Conservation (phyloP, 106 monocot species). For the Apostasia shenzhenica region DNA sequence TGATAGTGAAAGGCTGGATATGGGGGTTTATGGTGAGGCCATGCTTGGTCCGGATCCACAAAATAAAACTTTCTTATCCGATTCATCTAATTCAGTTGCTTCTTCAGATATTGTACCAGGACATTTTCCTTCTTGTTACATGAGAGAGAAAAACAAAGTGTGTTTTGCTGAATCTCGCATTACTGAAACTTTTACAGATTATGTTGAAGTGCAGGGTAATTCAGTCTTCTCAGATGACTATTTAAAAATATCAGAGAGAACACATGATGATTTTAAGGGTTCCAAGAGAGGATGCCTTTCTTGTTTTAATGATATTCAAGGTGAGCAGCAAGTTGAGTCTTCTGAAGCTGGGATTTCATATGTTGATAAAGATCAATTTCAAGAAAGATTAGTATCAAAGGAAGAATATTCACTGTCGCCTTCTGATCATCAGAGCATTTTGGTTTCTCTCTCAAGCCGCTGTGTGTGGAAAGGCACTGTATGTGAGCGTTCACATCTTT, state of each 20-base stretch:
- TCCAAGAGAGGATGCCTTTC: background rate
- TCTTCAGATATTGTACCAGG: background rate
- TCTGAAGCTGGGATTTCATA: conserved; percentile 5
- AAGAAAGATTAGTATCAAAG: conserved; percentile 21
- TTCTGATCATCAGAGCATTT: conserved; percentile 70
- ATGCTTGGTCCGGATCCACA: background rate
- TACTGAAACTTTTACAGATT: conserved; percentile 3
- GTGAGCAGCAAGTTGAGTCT: conserved; percentile 5
- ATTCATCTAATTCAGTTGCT: background rate
- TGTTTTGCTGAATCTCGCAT: conserved; percentile 21
- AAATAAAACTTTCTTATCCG: conserved; percentile 5
- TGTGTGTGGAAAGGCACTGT: conserved; percentile 81
- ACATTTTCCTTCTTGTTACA: background rate
- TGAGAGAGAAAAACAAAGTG: conserved; percentile 21
- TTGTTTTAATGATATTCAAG: background rate
- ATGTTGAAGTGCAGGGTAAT: conserved; percentile 11
- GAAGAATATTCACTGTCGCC: conserved; percentile 37
- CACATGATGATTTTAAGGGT: background rate
- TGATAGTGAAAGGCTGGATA: conserved; percentile 13
- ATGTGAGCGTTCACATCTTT: conserved; percentile 63
- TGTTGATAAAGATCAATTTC: conserved; percentile 11
- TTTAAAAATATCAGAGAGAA: conserved; percentile 5
- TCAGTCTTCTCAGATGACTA: background rate
- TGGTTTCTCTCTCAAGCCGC: conserved; percentile 59
- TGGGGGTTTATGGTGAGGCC: conserved; percentile 1